Evolutionary conservation across 1,284 basidiomycete species (phyloP).

Genomic region (Tilletia indica): DNA sequence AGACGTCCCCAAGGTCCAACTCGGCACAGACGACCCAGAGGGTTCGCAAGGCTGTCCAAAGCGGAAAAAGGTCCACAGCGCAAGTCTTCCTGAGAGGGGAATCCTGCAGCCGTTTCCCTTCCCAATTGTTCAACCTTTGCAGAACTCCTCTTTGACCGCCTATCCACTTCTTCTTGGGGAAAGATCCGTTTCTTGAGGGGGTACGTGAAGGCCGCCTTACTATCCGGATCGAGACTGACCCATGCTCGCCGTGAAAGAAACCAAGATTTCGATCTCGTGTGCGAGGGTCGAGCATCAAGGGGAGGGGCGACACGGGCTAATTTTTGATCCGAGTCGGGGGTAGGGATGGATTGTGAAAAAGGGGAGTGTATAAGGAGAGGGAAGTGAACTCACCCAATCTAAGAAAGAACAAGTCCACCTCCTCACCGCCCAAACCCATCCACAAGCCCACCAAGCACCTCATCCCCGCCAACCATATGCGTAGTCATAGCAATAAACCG

Average conservation of each 20-base stretch:
- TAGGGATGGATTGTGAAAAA: background rate
- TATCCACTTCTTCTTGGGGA: too few relatives aligned
- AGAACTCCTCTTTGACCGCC: too few relatives aligned
- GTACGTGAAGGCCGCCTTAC: background rate
- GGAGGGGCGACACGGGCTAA: constrained; percentile 6
- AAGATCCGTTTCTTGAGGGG: background rate
- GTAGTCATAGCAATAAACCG: constrained; percentile 31
- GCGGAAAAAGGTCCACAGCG: too few relatives aligned
- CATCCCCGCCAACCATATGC: constrained; percentile 9
- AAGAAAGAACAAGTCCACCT: background rate
- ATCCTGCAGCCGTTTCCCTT: too few relatives aligned
- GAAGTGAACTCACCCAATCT: background rate
- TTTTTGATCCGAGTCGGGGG: constrained; percentile 8
- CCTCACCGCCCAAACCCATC: background rate
- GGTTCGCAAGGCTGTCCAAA: too few relatives aligned
- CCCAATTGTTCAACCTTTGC: too few relatives aligned
- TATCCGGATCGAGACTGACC: constrained; percentile 18
- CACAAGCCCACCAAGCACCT: constrained; percentile 2
- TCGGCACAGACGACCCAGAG: too few relatives aligned
- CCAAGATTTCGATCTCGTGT: too few relatives aligned
- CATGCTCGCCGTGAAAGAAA: background rate
- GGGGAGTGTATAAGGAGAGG: background rate
- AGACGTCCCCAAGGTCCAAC: too few relatives aligned
- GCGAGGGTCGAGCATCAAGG: too few relatives aligned
- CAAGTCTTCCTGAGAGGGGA: too few relatives aligned